Conservation (phyloP, 768 basidiomycete species). For the Hemileccinum impolitum region DNA sequence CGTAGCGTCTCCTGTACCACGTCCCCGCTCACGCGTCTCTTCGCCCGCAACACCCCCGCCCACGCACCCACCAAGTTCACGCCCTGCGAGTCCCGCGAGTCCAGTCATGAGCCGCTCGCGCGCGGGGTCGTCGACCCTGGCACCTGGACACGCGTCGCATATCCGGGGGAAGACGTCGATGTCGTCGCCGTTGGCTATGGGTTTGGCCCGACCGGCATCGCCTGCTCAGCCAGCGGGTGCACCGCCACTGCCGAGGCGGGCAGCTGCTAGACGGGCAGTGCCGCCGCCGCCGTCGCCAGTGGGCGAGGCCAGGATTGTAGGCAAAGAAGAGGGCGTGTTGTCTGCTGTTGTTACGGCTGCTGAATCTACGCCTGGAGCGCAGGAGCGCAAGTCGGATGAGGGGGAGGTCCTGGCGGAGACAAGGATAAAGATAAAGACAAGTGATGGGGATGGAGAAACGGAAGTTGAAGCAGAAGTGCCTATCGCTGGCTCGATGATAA, state of each 20-base stretch:
- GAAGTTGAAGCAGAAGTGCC: background rate
- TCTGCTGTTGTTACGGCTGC: background rate
- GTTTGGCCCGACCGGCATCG: slow-evolving; percentile 22
- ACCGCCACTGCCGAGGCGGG: slow-evolving; percentile 66
- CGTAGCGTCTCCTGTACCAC: slow-evolving; percentile 18
- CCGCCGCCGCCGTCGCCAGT: slow-evolving; percentile 25
- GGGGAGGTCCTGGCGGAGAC: background rate
- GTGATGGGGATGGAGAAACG: background rate
- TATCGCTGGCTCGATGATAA: background rate
- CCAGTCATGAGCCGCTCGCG: slow-evolving; percentile 24
- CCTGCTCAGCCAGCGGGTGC: slow-evolving; percentile 29
- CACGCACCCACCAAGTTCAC: slow-evolving; percentile 33
- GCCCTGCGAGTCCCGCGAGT: slow-evolving; percentile 25
- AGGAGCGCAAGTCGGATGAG: background rate
- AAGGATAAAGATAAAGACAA: slow-evolving; percentile 1
- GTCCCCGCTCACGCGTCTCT: slow-evolving; percentile 34
- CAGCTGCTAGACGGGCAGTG: slow-evolving; percentile 46
- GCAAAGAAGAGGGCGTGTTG: slow-evolving; percentile 4
- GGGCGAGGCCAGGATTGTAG: background rate
- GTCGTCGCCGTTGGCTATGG: slow-evolving; percentile 28
- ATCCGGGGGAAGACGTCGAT: slow-evolving; percentile 14
- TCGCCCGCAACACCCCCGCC: slow-evolving; percentile 28
- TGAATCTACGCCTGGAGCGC: background rate
- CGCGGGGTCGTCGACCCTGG: slow-evolving; percentile 25
- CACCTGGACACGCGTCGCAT: slow-evolving; percentile 10